Evolutionary conservation across 768 basidiomycete genomes (phyloP).

Genomic region (Aureoboletus auriporus): DNA sequence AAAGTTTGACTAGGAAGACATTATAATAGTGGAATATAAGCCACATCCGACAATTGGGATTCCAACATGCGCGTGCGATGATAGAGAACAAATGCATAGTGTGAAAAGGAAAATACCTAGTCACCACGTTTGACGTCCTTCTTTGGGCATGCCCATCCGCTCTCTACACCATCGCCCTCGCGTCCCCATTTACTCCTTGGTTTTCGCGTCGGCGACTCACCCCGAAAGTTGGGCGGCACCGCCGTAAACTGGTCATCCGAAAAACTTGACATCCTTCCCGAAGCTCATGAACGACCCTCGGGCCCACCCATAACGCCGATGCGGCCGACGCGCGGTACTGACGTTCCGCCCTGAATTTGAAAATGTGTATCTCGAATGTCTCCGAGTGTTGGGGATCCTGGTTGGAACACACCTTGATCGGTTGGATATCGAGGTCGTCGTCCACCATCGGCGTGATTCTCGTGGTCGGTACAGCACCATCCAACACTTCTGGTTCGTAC

Average conservation of each 20-base stretch:
- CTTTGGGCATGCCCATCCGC: conserved; percentile 14
- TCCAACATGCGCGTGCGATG: conserved; percentile 84
- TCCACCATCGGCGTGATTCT: background rate
- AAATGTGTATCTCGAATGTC: conserved; percentile 13
- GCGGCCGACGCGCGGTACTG: conserved; percentile 7
- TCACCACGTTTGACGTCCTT: conserved; percentile 14
- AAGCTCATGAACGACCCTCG: conserved; percentile 12
- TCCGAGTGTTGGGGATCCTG: background rate
- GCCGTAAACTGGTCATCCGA: conserved; percentile 46
- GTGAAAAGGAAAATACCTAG: no score
- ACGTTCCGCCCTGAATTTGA: conserved; percentile 13
- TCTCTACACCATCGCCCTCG: conserved; percentile 14
- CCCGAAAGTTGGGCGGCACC: conserved; percentile 36
- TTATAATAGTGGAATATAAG: conserved; percentile 83
- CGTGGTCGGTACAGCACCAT: background rate
- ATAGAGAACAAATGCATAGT: no score
- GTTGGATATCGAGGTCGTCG: conserved; percentile 18
- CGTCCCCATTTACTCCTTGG: conserved; percentile 25
- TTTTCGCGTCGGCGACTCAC: conserved; percentile 27
- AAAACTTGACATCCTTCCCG: conserved; percentile 27
- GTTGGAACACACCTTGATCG: conserved; percentile 19
- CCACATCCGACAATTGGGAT: conserved; percentile 82
- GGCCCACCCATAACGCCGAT: background rate
- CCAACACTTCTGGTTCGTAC: conserved; percentile 9
- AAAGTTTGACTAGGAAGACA: conserved; percentile 76